These are phyloP conservation scores for Penicillium cosmopolitanum DNA, from an alignment of 495 filamentous ascomycete genomes.

Conservation along the genomic window DNA sequence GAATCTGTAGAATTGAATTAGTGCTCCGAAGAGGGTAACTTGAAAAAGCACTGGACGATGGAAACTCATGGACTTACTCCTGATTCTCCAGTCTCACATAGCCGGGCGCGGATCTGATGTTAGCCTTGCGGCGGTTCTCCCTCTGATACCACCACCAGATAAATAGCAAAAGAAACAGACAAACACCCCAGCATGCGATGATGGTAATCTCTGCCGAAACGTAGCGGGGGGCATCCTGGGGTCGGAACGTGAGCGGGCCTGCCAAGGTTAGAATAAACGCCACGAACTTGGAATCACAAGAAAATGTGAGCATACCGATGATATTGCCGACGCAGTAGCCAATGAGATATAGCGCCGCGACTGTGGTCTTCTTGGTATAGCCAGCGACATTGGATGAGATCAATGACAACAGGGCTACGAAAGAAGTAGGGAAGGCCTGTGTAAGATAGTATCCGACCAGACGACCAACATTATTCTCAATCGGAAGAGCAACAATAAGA, in stretches of 20 bases:
- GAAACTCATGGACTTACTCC: constrained; percentile 41
- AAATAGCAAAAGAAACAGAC: constrained; percentile 57
- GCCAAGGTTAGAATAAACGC: neutral
- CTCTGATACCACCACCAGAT: constrained; percentile 61
- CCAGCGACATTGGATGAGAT: constrained; percentile 67
- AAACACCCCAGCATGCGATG: constrained; percentile 61
- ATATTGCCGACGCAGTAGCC: constrained; percentile 51
- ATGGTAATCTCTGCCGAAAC: constrained; percentile 66
- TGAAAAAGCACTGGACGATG: neutral
- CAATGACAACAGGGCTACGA: constrained; percentile 40
- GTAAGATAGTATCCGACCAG: constrained; percentile 65
- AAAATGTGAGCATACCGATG: neutral
- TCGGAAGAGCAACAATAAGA: constrained; percentile 13
- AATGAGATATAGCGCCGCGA: constrained; percentile 69
- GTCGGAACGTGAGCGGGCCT: constrained; percentile 32
- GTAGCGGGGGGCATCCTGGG: constrained; percentile 58
- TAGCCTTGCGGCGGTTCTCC: constrained; percentile 64
- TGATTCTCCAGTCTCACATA: constrained; percentile 67
- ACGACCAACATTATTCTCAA: constrained; percentile 42
- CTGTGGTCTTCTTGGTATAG: constrained; percentile 74
- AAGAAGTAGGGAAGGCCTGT: constrained; percentile 51
- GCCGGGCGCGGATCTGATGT: constrained; percentile 48
- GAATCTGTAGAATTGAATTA: constrained; percentile 28
- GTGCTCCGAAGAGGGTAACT: neutral
- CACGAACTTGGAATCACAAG: neutral